These are phyloP conservation scores for Penicillium cinerascens DNA, from an alignment of 495 filamentous ascomycete genomes.

Conservation along the genomic window DNA sequence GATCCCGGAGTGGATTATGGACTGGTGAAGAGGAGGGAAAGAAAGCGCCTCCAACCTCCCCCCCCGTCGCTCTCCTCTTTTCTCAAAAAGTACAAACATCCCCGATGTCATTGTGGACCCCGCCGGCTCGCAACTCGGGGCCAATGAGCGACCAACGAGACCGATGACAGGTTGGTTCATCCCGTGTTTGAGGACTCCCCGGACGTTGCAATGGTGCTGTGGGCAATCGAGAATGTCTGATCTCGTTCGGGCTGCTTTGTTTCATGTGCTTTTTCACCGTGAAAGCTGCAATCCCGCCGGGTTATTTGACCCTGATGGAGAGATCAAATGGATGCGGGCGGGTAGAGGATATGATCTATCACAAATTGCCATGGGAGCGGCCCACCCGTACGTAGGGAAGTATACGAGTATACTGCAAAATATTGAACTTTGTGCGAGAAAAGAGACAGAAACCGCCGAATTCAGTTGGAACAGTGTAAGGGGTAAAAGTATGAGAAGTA, in stretches of 20 bases:
- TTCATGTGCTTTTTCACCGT: too few relatives aligned
- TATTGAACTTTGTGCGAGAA: not conserved
- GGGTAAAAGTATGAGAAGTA: not conserved
- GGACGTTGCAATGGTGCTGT: not conserved
- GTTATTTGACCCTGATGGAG: not conserved
- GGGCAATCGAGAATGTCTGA: too few relatives aligned
- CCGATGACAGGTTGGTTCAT: not conserved
- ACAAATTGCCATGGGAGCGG: conserved; percentile 3
- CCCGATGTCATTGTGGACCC: conserved; percentile 19
- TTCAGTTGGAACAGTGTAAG: not conserved
- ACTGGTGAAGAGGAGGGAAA: not conserved
- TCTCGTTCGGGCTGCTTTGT: too few relatives aligned
- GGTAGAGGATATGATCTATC: conserved; percentile 13
- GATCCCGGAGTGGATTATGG: not conserved
- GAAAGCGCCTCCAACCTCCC: conserved; percentile 3
- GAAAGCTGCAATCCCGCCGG: too few relatives aligned
- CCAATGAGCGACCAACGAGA: conserved; percentile 9
- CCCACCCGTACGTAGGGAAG: not conserved
- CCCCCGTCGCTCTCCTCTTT: conserved; percentile 2
- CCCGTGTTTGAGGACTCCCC: not conserved
- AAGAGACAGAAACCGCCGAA: not conserved
- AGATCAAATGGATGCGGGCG: not conserved
- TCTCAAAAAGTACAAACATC: conserved; percentile 13
- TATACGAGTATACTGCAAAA: not conserved
- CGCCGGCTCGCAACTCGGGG: not conserved